These are phyloP conservation scores for Talaromyces sp. DNA, from an alignment of 2,329 filamentous ascomycete genomes.

Conservation along the genomic window DNA sequence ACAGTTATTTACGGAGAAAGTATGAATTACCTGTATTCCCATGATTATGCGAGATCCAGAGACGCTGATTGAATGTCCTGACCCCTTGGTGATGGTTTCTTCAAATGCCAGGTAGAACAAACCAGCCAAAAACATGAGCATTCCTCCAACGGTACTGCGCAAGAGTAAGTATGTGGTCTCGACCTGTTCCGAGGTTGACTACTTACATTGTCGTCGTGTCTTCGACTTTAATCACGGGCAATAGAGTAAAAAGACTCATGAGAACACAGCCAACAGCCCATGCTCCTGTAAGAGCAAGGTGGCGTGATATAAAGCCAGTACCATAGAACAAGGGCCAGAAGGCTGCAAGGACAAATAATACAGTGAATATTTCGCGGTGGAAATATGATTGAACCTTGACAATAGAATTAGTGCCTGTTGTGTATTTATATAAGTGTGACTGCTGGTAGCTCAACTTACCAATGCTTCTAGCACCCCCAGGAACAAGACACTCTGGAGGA, in stretches of 20 bases:
- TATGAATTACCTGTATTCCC: slow-evolving; percentile 40
- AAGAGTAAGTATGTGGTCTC: slow-evolving; percentile 11
- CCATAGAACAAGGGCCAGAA: slow-evolving; percentile 79
- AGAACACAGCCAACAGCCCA: slow-evolving; percentile 75
- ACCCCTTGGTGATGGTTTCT: slow-evolving; percentile 53
- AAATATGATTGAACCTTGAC: slow-evolving; percentile 84
- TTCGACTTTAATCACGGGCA: slow-evolving; percentile 84
- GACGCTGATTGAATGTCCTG: slow-evolving; percentile 29
- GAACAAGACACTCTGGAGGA: slow-evolving; percentile 64
- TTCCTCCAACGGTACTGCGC: slow-evolving; percentile 66
- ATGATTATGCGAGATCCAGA: slow-evolving; percentile 42
- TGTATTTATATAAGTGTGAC: slow-evolving; percentile 12
- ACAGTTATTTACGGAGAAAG: not conserved
- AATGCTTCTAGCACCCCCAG: slow-evolving; percentile 74
- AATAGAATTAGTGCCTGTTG: not conserved
- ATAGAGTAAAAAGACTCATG: slow-evolving; percentile 88
- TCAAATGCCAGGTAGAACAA: slow-evolving; percentile 77
- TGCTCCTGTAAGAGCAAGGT: slow-evolving; percentile 60
- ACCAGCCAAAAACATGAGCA: slow-evolving; percentile 73
- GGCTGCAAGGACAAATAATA: slow-evolving; percentile 70
- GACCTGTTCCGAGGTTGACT: not conserved
- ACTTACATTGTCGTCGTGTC: slow-evolving; percentile 67
- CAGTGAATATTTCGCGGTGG: slow-evolving; percentile 78
- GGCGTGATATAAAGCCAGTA: slow-evolving; percentile 63
- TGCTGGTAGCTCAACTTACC: slow-evolving; percentile 50